Conservation (phyloP, 1,284 basidiomycete genomes). For the Rhodotorula mucilaginosa region DNA sequence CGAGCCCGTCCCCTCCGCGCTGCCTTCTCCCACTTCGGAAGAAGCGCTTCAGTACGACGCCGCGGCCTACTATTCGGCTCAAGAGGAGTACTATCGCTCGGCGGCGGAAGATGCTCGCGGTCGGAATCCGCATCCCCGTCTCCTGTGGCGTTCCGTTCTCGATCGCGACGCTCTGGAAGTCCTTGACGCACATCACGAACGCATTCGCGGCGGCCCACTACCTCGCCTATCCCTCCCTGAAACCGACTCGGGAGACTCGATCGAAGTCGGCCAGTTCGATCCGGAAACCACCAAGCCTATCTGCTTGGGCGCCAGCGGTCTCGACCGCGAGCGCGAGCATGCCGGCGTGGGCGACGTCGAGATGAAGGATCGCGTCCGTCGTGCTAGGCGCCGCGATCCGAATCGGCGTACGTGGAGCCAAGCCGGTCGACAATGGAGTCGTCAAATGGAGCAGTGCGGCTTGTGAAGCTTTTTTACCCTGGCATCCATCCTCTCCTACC, state of each 20-base stretch:
- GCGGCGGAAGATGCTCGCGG: conserved; percentile 17
- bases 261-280: background rate
- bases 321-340: conserved; percentile 21
- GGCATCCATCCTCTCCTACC: too few species aligned
- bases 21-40: background rate
- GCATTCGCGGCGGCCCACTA: conserved; percentile 28
- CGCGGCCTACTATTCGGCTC: background rate
- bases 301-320: background rate
- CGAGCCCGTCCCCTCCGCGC: background rate
- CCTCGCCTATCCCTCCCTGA: conserved; percentile 13
- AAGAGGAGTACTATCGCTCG: background rate
- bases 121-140: conserved; percentile 26
- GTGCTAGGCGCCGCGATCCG: background rate
- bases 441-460: conserved; percentile 30
- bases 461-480: conserved; percentile 5
- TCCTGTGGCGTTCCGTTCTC: conserved; percentile 28
- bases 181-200: conserved; percentile 27
- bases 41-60: background rate
- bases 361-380: conserved; percentile 13
- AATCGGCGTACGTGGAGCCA: conserved; percentile 16
- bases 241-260: background rate
- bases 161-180: conserved; percentile 19
- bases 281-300: background rate
- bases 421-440: conserved; percentile 32
- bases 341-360: conserved; percentile 10